Percentiles rank a stretch among this genome's conserved stretches.
These are phyloP conservation scores for Geotrichum bryndzae DNA, from an alignment of 1,139 yeast species.

Conservation along the genomic window DNA sequence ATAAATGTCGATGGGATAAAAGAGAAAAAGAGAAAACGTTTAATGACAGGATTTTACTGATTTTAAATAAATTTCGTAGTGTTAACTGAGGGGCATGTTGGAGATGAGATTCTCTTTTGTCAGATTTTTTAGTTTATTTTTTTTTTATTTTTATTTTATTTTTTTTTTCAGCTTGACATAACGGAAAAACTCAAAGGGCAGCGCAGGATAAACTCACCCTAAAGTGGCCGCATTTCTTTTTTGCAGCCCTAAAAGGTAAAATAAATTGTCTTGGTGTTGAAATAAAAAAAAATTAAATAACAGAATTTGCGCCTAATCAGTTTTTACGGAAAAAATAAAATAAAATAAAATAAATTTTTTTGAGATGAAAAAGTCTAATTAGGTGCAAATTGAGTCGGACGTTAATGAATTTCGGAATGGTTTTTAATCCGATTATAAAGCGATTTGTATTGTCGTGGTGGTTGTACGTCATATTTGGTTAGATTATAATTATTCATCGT, in stretches of 20 bases:
- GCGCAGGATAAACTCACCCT: background rate
- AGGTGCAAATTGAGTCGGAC: background rate
- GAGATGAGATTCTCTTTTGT: background rate
- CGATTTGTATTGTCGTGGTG: background rate
- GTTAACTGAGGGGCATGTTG: background rate
- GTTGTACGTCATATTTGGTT: background rate
- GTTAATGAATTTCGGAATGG: background rate
- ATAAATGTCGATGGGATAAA: background rate
- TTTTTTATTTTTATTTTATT: background rate
- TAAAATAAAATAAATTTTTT: no score
- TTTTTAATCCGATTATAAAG: background rate
- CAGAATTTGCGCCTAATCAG: background rate
- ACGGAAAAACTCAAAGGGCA: background rate
- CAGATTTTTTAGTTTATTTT: background rate
- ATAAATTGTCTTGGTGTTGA: background rate
- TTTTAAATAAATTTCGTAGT: background rate
- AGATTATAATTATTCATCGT: background rate
- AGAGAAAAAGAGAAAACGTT: background rate
- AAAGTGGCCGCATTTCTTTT: background rate
- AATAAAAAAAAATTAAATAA: background rate
- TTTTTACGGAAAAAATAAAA: background rate
- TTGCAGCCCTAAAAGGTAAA: background rate
- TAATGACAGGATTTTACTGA: background rate
- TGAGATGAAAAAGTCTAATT: background rate
- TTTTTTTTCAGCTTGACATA: background rate